Evolutionary conservation across 1,284 basidiomycete species (phyloP).

Genomic region (Pholiota adiposa): DNA sequence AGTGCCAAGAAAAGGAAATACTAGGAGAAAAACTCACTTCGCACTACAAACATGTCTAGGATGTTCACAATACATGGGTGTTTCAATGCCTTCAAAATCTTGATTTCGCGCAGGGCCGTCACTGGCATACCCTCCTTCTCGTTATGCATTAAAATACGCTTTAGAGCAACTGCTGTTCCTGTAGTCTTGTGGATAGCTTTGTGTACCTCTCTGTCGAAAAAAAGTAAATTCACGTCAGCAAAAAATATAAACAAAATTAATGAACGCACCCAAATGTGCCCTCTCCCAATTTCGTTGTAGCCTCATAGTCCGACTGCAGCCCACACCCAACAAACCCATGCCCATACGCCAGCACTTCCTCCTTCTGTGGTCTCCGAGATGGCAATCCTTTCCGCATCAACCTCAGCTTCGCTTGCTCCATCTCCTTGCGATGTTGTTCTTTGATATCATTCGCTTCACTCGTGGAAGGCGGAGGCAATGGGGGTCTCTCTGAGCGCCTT

Average conservation of each 20-base stretch:
- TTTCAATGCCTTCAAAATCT: slow-evolving; percentile 89
- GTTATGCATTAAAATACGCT: slow-evolving; percentile 95
- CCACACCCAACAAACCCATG: slow-evolving; percentile 80
- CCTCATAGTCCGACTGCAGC: slow-evolving; percentile 76
- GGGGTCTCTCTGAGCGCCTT: background rate
- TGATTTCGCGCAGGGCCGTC: slow-evolving; percentile 98
- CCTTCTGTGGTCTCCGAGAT: slow-evolving; percentile 58
- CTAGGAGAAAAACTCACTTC: slow-evolving; percentile 49
- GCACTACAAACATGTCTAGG: slow-evolving; percentile 89
- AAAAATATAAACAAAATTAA: slow-evolving; percentile 1
- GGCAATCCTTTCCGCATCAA: slow-evolving; percentile 33
- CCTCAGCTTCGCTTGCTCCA: slow-evolving; percentile 31
- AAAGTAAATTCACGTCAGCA: slow-evolving; percentile 14
- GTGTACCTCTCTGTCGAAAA: slow-evolving; percentile 77
- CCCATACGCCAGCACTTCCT: slow-evolving; percentile 70
- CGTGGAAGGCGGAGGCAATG: background rate
- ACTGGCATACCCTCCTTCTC: slow-evolving; percentile 97
- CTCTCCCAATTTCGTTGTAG: slow-evolving; percentile 88
- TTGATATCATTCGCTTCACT: slow-evolving; percentile 7
- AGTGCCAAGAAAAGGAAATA: background rate
- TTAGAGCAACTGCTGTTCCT: slow-evolving; percentile 81
- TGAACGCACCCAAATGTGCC: slow-evolving; percentile 88
- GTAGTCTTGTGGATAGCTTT: slow-evolving; percentile 76
- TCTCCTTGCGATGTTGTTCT: slow-evolving; percentile 28
- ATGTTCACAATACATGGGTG: slow-evolving; percentile 90